Conservation (phyloP, 116 monocot species). For the Phalaenopsis hybrid region DNA sequence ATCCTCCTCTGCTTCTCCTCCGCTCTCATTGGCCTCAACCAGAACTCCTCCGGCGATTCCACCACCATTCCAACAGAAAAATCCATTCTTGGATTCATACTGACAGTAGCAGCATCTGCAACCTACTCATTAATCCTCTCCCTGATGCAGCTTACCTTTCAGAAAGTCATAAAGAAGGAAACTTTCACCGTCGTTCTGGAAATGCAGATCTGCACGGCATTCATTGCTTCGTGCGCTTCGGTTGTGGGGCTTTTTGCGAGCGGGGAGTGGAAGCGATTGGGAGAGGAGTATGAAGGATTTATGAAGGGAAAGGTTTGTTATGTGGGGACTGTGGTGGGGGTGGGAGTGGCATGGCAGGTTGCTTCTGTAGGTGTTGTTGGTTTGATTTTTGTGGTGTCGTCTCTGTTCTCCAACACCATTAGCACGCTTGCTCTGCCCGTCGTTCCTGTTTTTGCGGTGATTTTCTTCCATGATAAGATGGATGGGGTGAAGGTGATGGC, state of each 20-base stretch:
- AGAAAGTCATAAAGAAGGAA: slow-evolving; percentile 11
- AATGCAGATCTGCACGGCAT: slow-evolving; percentile 11
- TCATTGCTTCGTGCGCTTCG: not conserved
- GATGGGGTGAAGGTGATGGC: no score
- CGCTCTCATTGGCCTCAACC: slow-evolving; percentile 8
- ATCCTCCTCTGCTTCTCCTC: slow-evolving; percentile 23
- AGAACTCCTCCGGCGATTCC: not conserved
- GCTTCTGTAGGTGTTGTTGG: slow-evolving; percentile 9
- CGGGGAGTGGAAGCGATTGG: slow-evolving; percentile 23
- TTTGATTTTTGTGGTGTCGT: slow-evolving; percentile 17
- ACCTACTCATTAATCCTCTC: slow-evolving; percentile 21
- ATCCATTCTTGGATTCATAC: slow-evolving; percentile 3
- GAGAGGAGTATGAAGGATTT: slow-evolving; percentile 11
- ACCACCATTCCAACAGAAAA: not conserved
- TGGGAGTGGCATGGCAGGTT: slow-evolving; percentile 23
- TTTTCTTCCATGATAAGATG: no score
- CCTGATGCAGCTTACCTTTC: slow-evolving; percentile 13
- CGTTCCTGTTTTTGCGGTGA: no score
- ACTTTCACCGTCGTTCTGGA: slow-evolving; percentile 5
- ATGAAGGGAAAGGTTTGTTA: slow-evolving; percentile 8
- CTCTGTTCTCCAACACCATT: slow-evolving; percentile 32
- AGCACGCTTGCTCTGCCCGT: slow-evolving; percentile 4
- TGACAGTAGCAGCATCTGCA: slow-evolving; percentile 14
- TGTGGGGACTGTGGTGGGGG: slow-evolving; percentile 13
- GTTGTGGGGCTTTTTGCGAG: slow-evolving; percentile 14